Evolutionary conservation across 1,284 basidiomycete species (phyloP).

Genomic region (Ganoderma boninense): DNA sequence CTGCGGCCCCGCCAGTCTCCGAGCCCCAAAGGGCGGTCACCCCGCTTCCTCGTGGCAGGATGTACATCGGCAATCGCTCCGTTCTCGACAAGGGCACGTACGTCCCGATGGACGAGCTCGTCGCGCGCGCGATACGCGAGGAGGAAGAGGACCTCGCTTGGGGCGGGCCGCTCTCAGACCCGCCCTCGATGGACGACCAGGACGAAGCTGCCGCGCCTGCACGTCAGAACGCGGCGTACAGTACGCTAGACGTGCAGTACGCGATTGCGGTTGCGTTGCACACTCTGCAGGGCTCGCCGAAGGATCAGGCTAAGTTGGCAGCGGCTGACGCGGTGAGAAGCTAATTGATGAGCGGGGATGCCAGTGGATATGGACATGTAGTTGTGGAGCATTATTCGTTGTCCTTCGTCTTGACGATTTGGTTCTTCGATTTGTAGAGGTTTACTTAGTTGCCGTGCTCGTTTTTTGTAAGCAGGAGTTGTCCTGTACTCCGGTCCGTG

Average conservation of each 20-base stretch:
- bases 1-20: not conserved
- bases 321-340: constrained; percentile 4
- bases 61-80: constrained; percentile 26
- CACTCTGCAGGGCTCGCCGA: constrained; percentile 4
- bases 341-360: not conserved
- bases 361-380: not conserved
- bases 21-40: not conserved
- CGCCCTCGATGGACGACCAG: not conserved
- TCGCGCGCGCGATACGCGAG: constrained; percentile 7
- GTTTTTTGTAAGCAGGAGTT: not conserved
- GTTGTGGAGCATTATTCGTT: not conserved
- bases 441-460: not conserved
- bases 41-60: not conserved
- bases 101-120: constrained; percentile 21
- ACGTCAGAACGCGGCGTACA: not conserved
- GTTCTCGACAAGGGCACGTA: constrained; percentile 19
- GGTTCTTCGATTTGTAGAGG: not conserved
- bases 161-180: constrained; percentile 8
- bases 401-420: not conserved
- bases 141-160: constrained; percentile 1
- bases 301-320: not conserved
- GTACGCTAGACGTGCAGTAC: constrained; percentile 23
- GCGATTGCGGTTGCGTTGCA: constrained; percentile 29
- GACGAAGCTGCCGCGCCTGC: not conserved
- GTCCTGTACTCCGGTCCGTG: not conserved